Percentiles rank a stretch among this genome's conserved stretches.
These are phyloP conservation scores for Nemania diffusa DNA, from an alignment of 2,329 filamentous ascomycete species.

Conservation along the genomic window DNA sequence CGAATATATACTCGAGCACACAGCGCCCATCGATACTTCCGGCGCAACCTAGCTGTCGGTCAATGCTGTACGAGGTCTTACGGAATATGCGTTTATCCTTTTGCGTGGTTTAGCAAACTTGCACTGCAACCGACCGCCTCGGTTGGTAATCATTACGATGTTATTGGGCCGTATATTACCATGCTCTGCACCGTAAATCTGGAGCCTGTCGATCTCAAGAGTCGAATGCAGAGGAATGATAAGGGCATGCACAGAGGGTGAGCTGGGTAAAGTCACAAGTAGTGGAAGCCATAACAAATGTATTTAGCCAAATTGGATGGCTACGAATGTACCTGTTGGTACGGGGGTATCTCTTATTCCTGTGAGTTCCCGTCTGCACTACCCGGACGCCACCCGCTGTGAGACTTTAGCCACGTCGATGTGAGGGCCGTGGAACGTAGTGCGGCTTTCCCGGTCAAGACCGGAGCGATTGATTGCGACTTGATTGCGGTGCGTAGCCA, in stretches of 20 bases:
- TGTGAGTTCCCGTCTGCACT: conserved; percentile 23
- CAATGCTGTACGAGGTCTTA: conserved; percentile 1
- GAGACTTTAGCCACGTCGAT: conserved; percentile 36
- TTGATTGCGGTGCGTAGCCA: conserved; percentile 24
- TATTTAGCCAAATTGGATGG: conserved; percentile 37
- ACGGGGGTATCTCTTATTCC: conserved; percentile 6
- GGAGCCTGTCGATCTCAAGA: conserved; percentile 13
- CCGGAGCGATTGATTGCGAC: conserved; percentile 28
- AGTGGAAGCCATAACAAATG: conserved; percentile 16
- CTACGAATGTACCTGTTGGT: conserved; percentile 26
- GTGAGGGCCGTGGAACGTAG: conserved; percentile 1
- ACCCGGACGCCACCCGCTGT: conserved; percentile 31
- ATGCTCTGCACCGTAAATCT: conserved; percentile 14
- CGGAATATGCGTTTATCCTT: conserved; percentile 12
- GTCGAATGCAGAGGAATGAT: conserved; percentile 14
- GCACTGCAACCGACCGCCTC: conserved; percentile 14
- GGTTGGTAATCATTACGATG: conserved; percentile 34
- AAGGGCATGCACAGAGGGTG: conserved; percentile 11
- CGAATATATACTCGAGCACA: conserved; percentile 22
- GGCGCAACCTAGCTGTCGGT: not conserved
- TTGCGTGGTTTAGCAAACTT: conserved; percentile 1
- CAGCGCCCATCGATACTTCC: not conserved
- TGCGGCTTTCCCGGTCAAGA: conserved; percentile 32
- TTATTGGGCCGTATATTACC: conserved; percentile 29
- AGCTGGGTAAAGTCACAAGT: conserved; percentile 31